A percentile compares a stretch with the other conserved stretches of the same genome.
Conservation (phyloP, 345 rosid species). For the Sisymbrium altissimum region DNA sequence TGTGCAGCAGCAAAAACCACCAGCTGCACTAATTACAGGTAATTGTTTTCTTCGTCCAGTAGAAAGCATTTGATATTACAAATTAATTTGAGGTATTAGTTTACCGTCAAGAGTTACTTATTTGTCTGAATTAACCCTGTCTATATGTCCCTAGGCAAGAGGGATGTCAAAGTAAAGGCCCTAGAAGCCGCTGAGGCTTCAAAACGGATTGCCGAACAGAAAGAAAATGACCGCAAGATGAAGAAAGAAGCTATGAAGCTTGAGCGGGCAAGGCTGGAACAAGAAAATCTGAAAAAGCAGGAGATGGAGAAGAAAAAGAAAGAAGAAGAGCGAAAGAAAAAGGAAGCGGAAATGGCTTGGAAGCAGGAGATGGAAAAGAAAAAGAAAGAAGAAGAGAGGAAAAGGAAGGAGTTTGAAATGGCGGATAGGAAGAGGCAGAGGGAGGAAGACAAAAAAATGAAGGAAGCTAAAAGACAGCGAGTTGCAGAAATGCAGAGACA, state of each 20-base stretch:
- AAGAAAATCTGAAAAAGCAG: constrained; percentile 55
- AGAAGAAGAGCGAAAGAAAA: constrained; percentile 76
- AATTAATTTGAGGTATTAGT: neutral
- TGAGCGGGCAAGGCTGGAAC: constrained; percentile 76
- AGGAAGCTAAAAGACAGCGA: constrained; percentile 66
- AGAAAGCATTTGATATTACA: neutral
- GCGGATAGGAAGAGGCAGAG: constrained; percentile 58
- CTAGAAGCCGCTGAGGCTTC: constrained; percentile 89
- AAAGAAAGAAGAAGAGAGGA: constrained; percentile 68
- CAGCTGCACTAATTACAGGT: constrained; percentile 62
- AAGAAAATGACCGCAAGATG: constrained; percentile 77
- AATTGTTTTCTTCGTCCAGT: constrained; percentile 12
- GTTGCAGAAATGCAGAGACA: constrained; percentile 55
- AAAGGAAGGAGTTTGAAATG: constrained; percentile 41
- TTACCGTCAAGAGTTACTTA: neutral
- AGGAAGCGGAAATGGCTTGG: constrained; percentile 66
- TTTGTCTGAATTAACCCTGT: neutral
- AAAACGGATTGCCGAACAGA: constrained; percentile 74
- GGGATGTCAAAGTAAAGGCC: constrained; percentile 85
- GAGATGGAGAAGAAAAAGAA: constrained; percentile 70
- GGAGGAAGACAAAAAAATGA: constrained; percentile 41
- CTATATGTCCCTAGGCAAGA: constrained; percentile 56
- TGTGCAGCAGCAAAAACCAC: constrained; percentile 71
- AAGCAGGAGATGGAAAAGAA: constrained; percentile 82
- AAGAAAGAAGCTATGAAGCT: constrained; percentile 78